Evolutionary conservation across 805 yeast species (phyloP), one percentile per base, ranked within the genome.

Genomic region (Pachysolen tannophilus): DNA sequence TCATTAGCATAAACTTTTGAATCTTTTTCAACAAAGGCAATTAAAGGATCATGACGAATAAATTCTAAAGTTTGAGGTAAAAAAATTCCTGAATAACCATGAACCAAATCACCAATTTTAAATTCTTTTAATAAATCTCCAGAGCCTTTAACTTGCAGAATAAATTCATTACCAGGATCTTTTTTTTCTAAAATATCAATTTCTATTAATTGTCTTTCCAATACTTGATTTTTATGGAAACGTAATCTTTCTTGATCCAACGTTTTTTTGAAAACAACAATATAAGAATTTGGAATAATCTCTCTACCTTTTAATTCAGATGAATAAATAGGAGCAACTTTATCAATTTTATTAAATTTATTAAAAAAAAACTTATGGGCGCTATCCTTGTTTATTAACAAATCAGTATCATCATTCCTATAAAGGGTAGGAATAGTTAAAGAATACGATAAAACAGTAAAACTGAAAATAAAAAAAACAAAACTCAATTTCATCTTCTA

Each of bases 191-290:
- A 50, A 3, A 50, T 43, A 30, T 64, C 61, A 29, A 68, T 58
- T 26, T 62, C 55, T 35, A 60, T 60, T 30, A 60, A 48, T 58
- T 72, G 87, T 38, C 66, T 60, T 37, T 68, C 65, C 20, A 68
- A 60, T 41, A 84, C 72, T 76, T 81, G 69, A 50, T 72, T 69
- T 52, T 71, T 69, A 65, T 87, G 95, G 67, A 74, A 70, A 26
- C 65, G 61, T 19, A 72, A 62, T 41, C 71, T 72, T 26, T 73
- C 72, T 17, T 67, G 57, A 17, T 69, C 49, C 24, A 77, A 65
- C 35, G 63, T 72, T 34, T 75, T 72, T 65, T 86, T 86, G 64
- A 88, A 77, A 33, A 88, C 87, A 46, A 90, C 64, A 44, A 90
- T 88, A 66, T 85, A 92, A 49, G 79, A 78, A 63, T 82, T 69